A percentile compares a stretch with the other conserved stretches of the same genome.
These are phyloP conservation scores for Colletotrichum musae DNA, from an alignment of 2,329 filamentous ascomycete genomes.

Conservation along the genomic window DNA sequence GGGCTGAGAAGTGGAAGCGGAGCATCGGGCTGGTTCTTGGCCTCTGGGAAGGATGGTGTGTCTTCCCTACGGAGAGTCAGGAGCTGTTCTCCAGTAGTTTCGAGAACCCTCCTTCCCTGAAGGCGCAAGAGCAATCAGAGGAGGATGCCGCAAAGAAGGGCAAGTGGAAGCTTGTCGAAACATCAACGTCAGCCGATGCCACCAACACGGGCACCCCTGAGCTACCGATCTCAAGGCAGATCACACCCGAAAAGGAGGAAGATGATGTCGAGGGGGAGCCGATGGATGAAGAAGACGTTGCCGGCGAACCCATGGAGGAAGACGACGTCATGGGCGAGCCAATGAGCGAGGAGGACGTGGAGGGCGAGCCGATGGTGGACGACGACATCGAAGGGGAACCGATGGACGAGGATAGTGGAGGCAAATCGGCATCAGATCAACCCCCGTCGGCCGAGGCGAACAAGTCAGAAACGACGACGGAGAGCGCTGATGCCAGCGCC, in stretches of 20 bases:
- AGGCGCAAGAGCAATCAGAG: constrained; percentile 47
- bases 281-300: constrained; percentile 62
- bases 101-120: constrained; percentile 73
- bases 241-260: constrained; percentile 49
- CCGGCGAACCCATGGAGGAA: constrained; percentile 60
- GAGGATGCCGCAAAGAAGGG: constrained; percentile 54
- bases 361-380: constrained; percentile 57
- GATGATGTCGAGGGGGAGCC: constrained; percentile 57
- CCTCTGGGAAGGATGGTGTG: constrained; percentile 80
- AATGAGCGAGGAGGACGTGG: constrained; percentile 58
- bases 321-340: constrained; percentile 58
- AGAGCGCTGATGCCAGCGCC: constrained; percentile 40
- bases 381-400: constrained; percentile 66
- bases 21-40: constrained; percentile 78
- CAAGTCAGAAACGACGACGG: constrained; percentile 30
- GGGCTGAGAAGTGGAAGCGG: constrained; percentile 87
- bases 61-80: constrained; percentile 82
- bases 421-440: constrained; percentile 14
- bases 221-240: constrained; percentile 35
- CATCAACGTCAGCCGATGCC: constrained; percentile 41
- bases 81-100: constrained; percentile 80
- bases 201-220: constrained; percentile 5
- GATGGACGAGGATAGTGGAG: constrained; percentile 59
- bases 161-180: constrained; percentile 68
- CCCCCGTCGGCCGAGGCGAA: constrained; percentile 31